These are phyloP conservation scores for Diaporthe ampelina DNA, from an alignment of 2,329 filamentous ascomycete genomes.

Conservation along the genomic window DNA sequence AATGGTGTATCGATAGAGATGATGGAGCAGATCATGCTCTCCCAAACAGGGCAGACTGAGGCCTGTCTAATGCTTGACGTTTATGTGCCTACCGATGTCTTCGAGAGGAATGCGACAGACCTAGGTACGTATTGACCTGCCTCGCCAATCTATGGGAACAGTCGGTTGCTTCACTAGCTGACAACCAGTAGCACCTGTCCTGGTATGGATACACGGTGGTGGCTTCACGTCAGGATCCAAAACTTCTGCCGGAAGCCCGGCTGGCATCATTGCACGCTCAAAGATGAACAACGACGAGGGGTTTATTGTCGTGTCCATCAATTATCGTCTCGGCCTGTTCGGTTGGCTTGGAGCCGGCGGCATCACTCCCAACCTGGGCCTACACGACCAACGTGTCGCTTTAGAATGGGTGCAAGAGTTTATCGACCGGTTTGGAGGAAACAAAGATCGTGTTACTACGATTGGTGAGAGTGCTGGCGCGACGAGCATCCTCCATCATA, in stretches of 20 bases:
- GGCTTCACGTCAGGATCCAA: constrained; percentile 60
- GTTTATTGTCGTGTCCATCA: constrained; percentile 61
- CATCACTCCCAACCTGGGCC: constrained; percentile 57
- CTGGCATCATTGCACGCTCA: constrained; percentile 37
- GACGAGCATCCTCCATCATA: constrained; percentile 63
- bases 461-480: constrained; percentile 62
- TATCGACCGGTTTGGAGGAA: constrained; percentile 58
- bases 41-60: constrained; percentile 50
- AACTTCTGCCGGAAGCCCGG: constrained; percentile 45
- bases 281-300: constrained; percentile 47
- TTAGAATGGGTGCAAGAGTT: constrained; percentile 60
- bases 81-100: constrained; percentile 58
- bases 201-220: constrained; percentile 62
- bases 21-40: constrained; percentile 42
- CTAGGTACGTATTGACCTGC: background rate
- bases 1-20: constrained; percentile 31
- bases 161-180: constrained; percentile 49
- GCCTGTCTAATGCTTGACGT: constrained; percentile 66
- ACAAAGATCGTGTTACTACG: constrained; percentile 56
- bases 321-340: constrained; percentile 64
- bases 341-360: constrained; percentile 59
- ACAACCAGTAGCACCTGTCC: constrained; percentile 56
- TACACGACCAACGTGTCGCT: constrained; percentile 55
- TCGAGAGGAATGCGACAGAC: constrained; percentile 16
- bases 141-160: background rate